Evolutionary conservation across 2,329 filamentous ascomycete genomes (phyloP).

Genomic region (Colletotrichum australisinense): DNA sequence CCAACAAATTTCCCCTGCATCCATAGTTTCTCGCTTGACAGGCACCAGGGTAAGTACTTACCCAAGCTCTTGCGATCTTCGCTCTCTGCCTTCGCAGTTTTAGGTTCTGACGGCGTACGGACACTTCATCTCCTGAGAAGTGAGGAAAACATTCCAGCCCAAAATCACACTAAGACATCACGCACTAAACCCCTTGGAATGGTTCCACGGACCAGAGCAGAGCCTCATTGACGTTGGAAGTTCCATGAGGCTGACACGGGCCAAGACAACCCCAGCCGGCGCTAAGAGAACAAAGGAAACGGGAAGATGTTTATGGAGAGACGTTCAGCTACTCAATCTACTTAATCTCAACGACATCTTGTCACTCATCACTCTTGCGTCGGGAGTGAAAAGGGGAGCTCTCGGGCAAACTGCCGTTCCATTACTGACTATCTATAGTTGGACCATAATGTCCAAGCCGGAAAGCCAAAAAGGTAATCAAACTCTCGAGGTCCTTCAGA

Average conservation of each 20-base stretch:
- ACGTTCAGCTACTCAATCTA: background rate
- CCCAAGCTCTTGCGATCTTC: background rate
- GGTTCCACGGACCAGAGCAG: background rate
- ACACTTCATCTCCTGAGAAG: background rate
- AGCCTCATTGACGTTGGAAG: slow-evolving; percentile 19
- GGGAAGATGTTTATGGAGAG: background rate
- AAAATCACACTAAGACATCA: background rate
- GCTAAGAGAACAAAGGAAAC: background rate
- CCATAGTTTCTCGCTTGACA: background rate
- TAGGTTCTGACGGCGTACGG: no score
- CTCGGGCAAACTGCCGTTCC: slow-evolving; percentile 21
- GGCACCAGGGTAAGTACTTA: background rate
- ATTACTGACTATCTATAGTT: slow-evolving; percentile 24
- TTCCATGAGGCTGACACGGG: background rate
- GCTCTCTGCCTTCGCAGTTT: background rate
- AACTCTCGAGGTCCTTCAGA: background rate
- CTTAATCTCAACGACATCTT: background rate
- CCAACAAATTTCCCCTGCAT: background rate
- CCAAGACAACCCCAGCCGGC: background rate
- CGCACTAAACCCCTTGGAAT: background rate
- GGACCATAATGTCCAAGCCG: slow-evolving; percentile 1
- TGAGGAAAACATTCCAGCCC: background rate
- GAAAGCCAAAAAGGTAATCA: background rate
- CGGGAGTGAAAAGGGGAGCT: no score
- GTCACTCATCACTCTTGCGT: background rate